Percentiles rank a stretch among this genome's conserved stretches.
Evolutionary conservation across 345 rosid genomes (phyloP).

Genomic region (Moricandia arvensis): DNA sequence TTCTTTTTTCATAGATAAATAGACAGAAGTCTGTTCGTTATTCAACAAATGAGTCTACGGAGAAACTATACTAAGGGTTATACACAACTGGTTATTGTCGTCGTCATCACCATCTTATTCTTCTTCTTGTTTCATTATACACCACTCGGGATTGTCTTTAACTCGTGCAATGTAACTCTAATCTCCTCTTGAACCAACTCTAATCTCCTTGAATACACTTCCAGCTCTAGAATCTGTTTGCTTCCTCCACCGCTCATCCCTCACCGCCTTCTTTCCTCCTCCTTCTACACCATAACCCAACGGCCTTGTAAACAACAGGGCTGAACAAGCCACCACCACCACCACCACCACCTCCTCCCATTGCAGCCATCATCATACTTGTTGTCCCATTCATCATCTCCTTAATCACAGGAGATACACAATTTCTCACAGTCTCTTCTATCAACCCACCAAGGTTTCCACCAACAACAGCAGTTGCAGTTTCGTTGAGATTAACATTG

Average conservation of each 20-base stretch:
- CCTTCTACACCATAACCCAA: conserved; percentile 38
- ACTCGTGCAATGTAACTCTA: conserved; percentile 69
- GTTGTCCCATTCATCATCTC: conserved; percentile 45
- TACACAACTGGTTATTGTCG: not conserved
- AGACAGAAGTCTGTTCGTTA: not conserved
- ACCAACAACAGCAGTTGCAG: conserved; percentile 23
- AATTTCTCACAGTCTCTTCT: conserved; percentile 35
- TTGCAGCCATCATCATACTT: conserved; percentile 41
- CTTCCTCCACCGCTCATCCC: conserved; percentile 91
- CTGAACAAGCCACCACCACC: conserved; percentile 30
- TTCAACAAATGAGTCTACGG: not conserved
- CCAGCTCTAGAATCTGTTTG: conserved; percentile 90
- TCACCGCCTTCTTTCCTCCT: conserved; percentile 38
- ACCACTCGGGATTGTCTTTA: conserved; percentile 42
- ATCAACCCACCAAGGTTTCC: conserved; percentile 28
- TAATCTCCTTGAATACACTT: conserved; percentile 83
- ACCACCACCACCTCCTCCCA: conserved; percentile 9
- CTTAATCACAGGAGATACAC: conserved; percentile 51
- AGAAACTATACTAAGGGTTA: not conserved
- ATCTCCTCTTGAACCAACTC: conserved; percentile 93
- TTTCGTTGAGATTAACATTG: conserved; percentile 27
- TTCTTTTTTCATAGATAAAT: no score
- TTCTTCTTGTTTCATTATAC: conserved; percentile 37
- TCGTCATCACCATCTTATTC: not conserved
- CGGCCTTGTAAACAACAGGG: conserved; percentile 28